phyloP scores from a whole-genome alignment of 108 stramenopile genomes.

The Schizochytrium sp. region DNA sequence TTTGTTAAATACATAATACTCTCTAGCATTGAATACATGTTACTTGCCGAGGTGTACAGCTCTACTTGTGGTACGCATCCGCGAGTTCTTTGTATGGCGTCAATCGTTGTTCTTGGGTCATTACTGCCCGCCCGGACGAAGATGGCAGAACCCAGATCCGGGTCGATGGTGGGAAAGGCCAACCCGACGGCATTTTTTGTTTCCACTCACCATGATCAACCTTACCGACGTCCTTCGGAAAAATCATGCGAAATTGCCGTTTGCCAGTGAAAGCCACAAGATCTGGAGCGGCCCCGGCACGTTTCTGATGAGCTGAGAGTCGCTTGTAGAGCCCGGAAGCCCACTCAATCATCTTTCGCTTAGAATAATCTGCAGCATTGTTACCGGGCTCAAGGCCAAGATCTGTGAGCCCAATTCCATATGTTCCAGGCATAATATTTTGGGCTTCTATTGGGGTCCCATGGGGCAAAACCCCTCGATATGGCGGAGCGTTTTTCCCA shows the following conservation, averaged over 20 bases:
- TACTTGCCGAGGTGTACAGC: too few species aligned
- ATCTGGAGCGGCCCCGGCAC: background rate
- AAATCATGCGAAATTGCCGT: conserved; percentile 51
- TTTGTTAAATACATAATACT: too few species aligned
- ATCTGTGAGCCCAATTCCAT: conserved; percentile 31
- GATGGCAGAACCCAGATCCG: conserved; percentile 44
- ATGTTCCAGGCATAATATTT: conserved; percentile 10
- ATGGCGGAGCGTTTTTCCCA: background rate
- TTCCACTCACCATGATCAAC: conserved; percentile 11
- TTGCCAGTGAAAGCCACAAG: conserved; percentile 57
- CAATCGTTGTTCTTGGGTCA: background rate
- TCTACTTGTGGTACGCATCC: background rate
- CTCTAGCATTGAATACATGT: too few species aligned
- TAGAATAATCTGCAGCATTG: conserved; percentile 21
- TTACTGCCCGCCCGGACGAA: conserved; percentile 16
- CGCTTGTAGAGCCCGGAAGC: background rate
- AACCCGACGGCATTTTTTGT: background rate
- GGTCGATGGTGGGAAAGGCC: background rate
- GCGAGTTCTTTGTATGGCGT: background rate
- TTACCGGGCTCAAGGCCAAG: conserved; percentile 51
- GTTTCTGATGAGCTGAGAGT: background rate
- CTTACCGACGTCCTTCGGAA: background rate
- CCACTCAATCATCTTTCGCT: conserved; percentile 10
- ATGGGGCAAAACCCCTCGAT: background rate
- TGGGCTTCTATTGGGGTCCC: conserved; percentile 35